Conservation (phyloP, 192 early-diverging fungal genomes). For the Haplosporangium gracile region DNA sequence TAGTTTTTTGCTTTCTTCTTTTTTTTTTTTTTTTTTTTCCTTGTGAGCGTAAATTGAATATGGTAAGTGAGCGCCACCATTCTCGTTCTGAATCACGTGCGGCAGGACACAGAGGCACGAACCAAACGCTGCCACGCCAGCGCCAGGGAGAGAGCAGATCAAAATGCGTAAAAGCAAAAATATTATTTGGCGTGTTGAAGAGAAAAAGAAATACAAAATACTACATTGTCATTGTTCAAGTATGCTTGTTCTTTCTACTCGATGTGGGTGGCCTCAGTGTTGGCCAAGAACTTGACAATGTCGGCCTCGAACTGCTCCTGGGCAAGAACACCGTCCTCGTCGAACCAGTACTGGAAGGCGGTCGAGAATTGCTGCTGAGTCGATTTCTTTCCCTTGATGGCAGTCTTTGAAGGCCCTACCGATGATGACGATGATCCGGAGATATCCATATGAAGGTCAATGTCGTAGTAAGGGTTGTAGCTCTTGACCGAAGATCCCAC, state of each 20-base stretch:
- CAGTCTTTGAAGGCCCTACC: not conserved
- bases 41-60: too few species aligned
- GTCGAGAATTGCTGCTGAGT: constrained; percentile 66
- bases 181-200: too few species aligned
- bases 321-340: constrained; percentile 75
- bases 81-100: too few species aligned
- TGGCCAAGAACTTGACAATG: constrained; percentile 60
- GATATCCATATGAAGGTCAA: constrained; percentile 61
- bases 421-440: constrained; percentile 5
- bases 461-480: constrained; percentile 67
- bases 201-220: too few species aligned
- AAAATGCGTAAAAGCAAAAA: too few species aligned
- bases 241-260: constrained; percentile 33
- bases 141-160: too few species aligned
- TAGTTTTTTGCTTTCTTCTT: too few species aligned
- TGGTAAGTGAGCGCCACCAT: too few species aligned
- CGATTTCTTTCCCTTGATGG: constrained; percentile 56
- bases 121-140: too few species aligned
- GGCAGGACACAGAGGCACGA: too few species aligned
- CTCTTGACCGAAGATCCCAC: constrained; percentile 63
- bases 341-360: constrained; percentile 74
- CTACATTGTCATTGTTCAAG: too few species aligned
- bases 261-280: constrained; percentile 63
- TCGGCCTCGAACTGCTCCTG: constrained; percentile 67
- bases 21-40: too few species aligned